A percentile compares a stretch with the other conserved stretches of the same genome.
These are phyloP conservation scores for Astragalus glycyphyllos DNA, from an alignment of 306 rosid genomes.

Conservation along the genomic window DNA sequence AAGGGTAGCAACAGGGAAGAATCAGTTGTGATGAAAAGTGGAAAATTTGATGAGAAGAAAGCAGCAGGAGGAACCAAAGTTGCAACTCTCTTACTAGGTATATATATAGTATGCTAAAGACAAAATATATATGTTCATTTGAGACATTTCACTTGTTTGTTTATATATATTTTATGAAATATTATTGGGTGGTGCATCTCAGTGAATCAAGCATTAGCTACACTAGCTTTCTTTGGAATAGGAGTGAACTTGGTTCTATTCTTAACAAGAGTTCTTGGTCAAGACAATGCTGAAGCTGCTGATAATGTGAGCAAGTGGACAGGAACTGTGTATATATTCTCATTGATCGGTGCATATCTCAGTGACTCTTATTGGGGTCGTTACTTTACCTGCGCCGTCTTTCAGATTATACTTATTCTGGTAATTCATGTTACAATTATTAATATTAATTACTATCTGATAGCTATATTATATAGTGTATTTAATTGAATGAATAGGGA, in stretches of 20 bases:
- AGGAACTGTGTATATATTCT: constrained; percentile 70
- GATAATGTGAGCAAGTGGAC: constrained; percentile 73
- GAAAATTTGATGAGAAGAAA: constrained; percentile 35
- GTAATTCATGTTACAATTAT: no score
- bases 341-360: constrained; percentile 66
- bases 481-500: constrained; percentile 58
- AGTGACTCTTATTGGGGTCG: constrained; percentile 79
- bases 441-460: no score
- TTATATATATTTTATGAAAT: no score
- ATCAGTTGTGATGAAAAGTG: constrained; percentile 24
- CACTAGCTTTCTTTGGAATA: constrained; percentile 73
- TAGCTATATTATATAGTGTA: no score
- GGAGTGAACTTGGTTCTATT: constrained; percentile 74
- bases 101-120: constrained; percentile 31
- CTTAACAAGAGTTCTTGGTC: constrained; percentile 65
- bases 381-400: constrained; percentile 61
- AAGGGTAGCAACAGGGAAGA: constrained; percentile 39
- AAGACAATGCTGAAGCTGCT: constrained; percentile 64
- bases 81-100: constrained; percentile 66
- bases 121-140: not conserved
- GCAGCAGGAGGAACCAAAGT: constrained; percentile 56
- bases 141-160: not conserved
- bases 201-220: constrained; percentile 76
- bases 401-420: constrained; percentile 59
- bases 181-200: no score